Percentiles rank a stretch among this genome's conserved stretches.
These are phyloP conservation scores for Boletus subparvulus DNA, from an alignment of 768 basidiomycete genomes.

Conservation along the genomic window DNA sequence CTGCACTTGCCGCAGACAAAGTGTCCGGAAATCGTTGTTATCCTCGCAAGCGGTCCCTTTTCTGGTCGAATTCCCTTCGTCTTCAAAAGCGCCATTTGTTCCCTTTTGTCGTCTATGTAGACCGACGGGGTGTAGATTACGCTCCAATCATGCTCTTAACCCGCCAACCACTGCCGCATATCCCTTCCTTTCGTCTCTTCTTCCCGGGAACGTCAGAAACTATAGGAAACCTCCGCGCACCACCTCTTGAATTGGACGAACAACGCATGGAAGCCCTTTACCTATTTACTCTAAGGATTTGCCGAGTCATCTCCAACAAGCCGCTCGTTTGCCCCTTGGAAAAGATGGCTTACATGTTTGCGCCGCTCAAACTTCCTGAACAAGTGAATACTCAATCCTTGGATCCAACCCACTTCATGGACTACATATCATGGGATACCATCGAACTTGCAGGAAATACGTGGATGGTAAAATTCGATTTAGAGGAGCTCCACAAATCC, in stretches of 20 bases:
- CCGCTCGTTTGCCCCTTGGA: slow-evolving; percentile 54
- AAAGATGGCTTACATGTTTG: slow-evolving; percentile 63
- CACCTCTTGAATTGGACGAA: slow-evolving; percentile 49
- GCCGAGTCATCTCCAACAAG: slow-evolving; percentile 66
- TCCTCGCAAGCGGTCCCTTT: slow-evolving; percentile 56
- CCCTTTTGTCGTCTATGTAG: slow-evolving; percentile 43
- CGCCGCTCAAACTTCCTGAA: slow-evolving; percentile 48
- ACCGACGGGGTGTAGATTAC: slow-evolving; percentile 35
- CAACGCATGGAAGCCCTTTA: slow-evolving; percentile 49
- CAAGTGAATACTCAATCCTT: slow-evolving; percentile 28
- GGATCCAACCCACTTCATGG: slow-evolving; percentile 34
- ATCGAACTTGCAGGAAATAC: slow-evolving; percentile 51
- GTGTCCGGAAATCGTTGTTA: slow-evolving; percentile 52
- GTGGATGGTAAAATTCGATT: slow-evolving; percentile 51
- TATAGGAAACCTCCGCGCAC: slow-evolving; percentile 46
- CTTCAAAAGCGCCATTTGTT: slow-evolving; percentile 20
- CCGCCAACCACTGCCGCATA: slow-evolving; percentile 58
- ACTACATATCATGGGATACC: slow-evolving; percentile 62
- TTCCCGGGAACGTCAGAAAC: slow-evolving; percentile 45
- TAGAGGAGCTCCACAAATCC: slow-evolving; percentile 32
- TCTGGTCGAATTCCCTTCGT: slow-evolving; percentile 56
- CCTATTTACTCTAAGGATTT: slow-evolving; percentile 62
- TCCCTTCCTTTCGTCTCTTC: slow-evolving; percentile 61
- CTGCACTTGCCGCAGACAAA: slow-evolving; percentile 25
- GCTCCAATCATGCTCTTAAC: slow-evolving; percentile 68